Base-by-base conservation (phyloP, 495 filamentous ascomycete genomes). In the Parathielavia hyrcaniae region DNA sequence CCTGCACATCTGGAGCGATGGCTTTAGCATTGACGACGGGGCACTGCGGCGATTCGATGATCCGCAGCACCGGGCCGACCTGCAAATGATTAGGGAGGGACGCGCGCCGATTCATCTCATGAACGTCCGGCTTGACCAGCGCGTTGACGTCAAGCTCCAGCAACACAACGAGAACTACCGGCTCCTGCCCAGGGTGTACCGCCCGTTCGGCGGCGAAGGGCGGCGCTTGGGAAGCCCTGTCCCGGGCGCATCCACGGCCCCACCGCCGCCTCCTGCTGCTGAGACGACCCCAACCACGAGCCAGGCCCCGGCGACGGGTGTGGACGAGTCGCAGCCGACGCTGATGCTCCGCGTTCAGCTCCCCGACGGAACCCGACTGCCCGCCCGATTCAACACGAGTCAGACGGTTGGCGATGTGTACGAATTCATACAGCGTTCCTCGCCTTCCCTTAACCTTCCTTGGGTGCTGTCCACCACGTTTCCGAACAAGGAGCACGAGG, bases 391-490 rank as follows among this genome's bases (percentile, higher is more conserved):
- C 77, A 98, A 97, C 73, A 88, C 88, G 3, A 86, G 80, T 1
- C 88, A 96, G 61, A 97, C 91, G 0, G 82, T 98, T 55, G 90
- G 87, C 26, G 90, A 97, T 64, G 85, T 98, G 26, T 97, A 97
- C 68, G 74, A 79, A 16, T 97, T 97, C 67, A 85, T 98, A 58
- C 71, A 81, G 46, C 80, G 83, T 4, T 80, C 90, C 7, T 88
- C 79, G 44, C 71, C 86, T 0, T 74, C 73, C 12, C 79, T 82
- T 57, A 77, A 74, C 43, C 80, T 91, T 19, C 63, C 76, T 12
- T 98, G 90, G 80, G 86, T 87, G 9, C 70, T 98, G 54, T 91
- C 95, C 68, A 98, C 93, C 1, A 97, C 95, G 0, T 97, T 97
- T 71, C 93, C 95, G 3, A 96, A 86, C 71, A 96, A 90, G 73